phyloP scores from a whole-genome alignment of 2,329 filamentous ascomycete species.

The Ceratocystis cacaofunesta region DNA sequence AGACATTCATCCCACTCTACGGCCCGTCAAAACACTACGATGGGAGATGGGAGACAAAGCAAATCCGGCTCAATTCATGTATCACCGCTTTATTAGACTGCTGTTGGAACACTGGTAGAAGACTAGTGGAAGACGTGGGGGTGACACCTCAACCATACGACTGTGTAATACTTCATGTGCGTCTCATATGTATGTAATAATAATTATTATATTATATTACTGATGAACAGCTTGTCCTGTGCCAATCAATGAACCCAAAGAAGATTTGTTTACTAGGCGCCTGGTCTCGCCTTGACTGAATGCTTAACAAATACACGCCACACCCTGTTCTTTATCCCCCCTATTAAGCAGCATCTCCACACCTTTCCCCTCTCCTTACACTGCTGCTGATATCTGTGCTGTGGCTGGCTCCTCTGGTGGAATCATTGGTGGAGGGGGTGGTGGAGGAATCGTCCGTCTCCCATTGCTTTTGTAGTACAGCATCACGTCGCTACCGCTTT shows the following conservation, averaged over 20 bases:
- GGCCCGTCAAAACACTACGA: not conserved
- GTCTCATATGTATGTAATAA: not conserved
- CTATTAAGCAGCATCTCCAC: not conserved
- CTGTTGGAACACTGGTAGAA: not conserved
- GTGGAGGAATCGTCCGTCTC: slow-evolving; percentile 45
- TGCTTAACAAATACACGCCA: not conserved
- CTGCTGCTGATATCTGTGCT: slow-evolving; percentile 7
- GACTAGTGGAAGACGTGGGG: not conserved
- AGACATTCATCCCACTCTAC: not conserved
- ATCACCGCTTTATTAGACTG: not conserved
- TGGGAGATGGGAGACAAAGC: too few species aligned
- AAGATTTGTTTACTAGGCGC: not conserved
- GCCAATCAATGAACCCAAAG: not conserved
- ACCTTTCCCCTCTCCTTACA: not conserved
- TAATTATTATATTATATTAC: not conserved
- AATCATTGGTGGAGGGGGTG: slow-evolving; percentile 21
- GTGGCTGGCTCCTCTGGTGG: slow-evolving; percentile 7
- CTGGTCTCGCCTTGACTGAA: slow-evolving; percentile 1
- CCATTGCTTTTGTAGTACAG: slow-evolving; percentile 87
- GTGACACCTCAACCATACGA: too few species aligned
- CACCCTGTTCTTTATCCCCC: not conserved
- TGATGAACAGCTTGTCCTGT: too few species aligned
- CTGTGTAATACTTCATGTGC: not conserved
- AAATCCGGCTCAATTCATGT: not conserved
- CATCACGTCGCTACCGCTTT: slow-evolving; percentile 82